Evolutionary conservation across 345 rosid genomes (phyloP).

Genomic region (Dovyalis caffra): DNA sequence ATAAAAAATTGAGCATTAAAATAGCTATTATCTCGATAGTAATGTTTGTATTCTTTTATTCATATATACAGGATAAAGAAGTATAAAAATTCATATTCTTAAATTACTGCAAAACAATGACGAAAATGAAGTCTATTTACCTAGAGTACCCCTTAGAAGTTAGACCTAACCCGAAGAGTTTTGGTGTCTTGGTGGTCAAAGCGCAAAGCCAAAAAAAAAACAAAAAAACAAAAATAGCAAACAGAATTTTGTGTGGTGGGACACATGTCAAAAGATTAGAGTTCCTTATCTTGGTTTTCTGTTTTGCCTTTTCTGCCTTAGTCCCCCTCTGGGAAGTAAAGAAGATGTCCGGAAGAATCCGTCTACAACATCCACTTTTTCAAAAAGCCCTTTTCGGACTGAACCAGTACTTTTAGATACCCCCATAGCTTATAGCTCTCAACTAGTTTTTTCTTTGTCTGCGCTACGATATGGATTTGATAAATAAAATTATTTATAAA

Average conservation of each 20-base stretch:
- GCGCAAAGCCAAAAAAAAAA: too few relatives aligned
- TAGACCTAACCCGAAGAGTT: background rate
- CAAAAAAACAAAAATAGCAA: background rate
- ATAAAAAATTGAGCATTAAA: too few relatives aligned
- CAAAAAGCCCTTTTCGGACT: background rate
- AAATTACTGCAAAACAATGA: background rate
- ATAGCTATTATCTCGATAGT: too few relatives aligned
- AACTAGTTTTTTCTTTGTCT: background rate
- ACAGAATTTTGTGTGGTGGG: background rate
- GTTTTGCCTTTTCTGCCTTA: background rate
- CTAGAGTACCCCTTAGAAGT: background rate
- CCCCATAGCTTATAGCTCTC: background rate
- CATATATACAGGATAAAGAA: background rate
- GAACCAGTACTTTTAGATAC: background rate
- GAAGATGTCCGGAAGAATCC: background rate
- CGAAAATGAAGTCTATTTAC: background rate
- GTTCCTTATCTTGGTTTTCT: too few relatives aligned
- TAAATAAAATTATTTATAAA: too few relatives aligned
- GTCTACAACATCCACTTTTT: background rate
- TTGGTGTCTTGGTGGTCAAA: background rate
- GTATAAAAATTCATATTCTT: background rate
- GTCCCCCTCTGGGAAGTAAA: background rate
- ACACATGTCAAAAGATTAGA: background rate
- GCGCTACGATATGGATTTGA: too few relatives aligned
- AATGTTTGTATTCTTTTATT: too few relatives aligned